phyloP scores from a whole-genome alignment of 192 early-diverging fungal genomes.

The Dissophora globulifera region DNA sequence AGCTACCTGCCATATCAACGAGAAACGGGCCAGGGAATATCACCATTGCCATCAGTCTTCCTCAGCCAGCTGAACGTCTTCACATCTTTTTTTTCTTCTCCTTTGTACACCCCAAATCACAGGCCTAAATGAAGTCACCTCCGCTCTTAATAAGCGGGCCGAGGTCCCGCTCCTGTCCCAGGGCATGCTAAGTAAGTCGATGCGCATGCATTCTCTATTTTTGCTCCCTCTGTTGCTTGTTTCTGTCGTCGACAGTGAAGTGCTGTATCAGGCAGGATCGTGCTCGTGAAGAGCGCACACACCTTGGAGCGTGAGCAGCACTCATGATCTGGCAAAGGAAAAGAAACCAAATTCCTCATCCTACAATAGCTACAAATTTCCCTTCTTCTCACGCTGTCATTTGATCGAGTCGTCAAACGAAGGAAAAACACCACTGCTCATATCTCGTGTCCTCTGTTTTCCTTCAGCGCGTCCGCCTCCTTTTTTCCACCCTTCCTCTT shows the following conservation, averaged over 20 bases:
- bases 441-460: not conserved
- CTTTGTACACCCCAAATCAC: not conserved
- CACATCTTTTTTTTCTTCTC: conserved; percentile 4
- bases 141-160: conserved; percentile 38
- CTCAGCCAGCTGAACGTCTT: too few species aligned
- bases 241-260: too few species aligned
- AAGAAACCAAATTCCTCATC: too few species aligned
- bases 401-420: conserved; percentile 1
- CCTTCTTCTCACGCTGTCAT: conserved; percentile 6
- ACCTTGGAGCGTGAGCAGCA: too few species aligned
- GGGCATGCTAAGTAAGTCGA: conserved; percentile 50
- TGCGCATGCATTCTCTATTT: too few species aligned
- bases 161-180: conserved; percentile 48
- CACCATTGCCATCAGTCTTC: not conserved
- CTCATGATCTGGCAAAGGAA: not conserved
- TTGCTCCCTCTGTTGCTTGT: not conserved
- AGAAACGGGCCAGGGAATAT: not conserved
- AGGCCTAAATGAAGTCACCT: conserved; percentile 48
- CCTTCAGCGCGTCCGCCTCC: not conserved
- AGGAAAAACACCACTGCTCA: not conserved
- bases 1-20: not conserved
- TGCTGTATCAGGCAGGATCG: too few species aligned
- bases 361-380: not conserved
- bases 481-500: not conserved
- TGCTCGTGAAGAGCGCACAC: too few species aligned